Base-by-base conservation (phyloP, 2,329 filamentous ascomycete genomes). In the Sphaerostilbella broomeana region DNA sequence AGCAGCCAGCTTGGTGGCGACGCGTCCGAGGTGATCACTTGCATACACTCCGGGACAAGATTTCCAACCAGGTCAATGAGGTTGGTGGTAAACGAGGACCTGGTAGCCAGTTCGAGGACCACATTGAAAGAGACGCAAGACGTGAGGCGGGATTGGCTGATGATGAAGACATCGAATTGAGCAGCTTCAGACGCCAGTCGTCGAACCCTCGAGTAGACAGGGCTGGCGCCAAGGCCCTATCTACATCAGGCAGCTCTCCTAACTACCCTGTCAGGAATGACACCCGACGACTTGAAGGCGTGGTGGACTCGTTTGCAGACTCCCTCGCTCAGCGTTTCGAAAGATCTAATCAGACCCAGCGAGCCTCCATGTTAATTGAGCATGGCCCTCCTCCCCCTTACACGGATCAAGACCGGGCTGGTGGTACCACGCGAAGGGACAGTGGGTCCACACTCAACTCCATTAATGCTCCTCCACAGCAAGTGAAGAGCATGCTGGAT, bases 1-100 rank as follows among this genome's bases (percentile, higher is more conserved):
- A 68, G 37, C 80, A 78, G 54, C 81, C 81, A 0, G 69, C 69
- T 5, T 86, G 81, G 81, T 86, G 81, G 81, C 66, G 64, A 13
- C 69, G 74, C 28, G 54, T 70, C 29, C 65, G 69, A 29, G 68
- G 67, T 33, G 67, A 74, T 6, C 57, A 63, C 34, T 53, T 63
- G 19, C 57, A 61, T 39, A 56, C 51, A 34, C 64, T 77, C 60
- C 67, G 70, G 34, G 73, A 77, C 45, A 67, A 66, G 43, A 70
- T 78, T 29, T 57, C 67, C 33, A 67, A 68, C 39, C 77, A 78
- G 40, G 73, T 77, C 17, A 61, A 68, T 17, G 75, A 77, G 49
- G 60, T 78, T 12, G 69, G 70, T 24, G 72, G 72, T 13, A 63
- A 64, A 26, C 59, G 61, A 7, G 63, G 67, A n/a, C 64, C 67